These are phyloP conservation scores for Oldenlandia corymbosa DNA, from an alignment of 257 asterid genomes.

Conservation along the genomic window DNA sequence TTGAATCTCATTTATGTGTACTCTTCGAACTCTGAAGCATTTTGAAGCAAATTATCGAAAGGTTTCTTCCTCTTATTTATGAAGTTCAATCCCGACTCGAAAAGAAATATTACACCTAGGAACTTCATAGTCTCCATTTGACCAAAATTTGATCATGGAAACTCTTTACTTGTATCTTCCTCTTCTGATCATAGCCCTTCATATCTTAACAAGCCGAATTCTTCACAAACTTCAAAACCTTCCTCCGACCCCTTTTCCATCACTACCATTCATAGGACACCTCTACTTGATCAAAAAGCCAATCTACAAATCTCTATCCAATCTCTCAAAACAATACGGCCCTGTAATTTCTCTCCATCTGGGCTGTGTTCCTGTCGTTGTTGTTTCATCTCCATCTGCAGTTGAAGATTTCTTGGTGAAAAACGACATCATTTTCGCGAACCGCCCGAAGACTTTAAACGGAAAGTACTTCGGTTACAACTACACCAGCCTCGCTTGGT, in stretches of 20 bases:
- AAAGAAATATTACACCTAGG: no score
- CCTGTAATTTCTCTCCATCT: slow-evolving; percentile 40
- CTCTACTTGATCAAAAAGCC: slow-evolving; percentile 46
- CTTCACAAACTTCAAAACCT: slow-evolving; percentile 24
- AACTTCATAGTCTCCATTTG: no score
- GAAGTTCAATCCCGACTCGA: no score
- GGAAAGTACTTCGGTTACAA: slow-evolving; percentile 49
- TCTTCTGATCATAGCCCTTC: slow-evolving; percentile 20
- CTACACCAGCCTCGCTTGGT: slow-evolving; percentile 48
- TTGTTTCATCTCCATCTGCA: slow-evolving; percentile 54
- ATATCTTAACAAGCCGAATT: slow-evolving; percentile 19
- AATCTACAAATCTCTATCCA: slow-evolving; percentile 40
- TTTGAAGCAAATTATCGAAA: no score
- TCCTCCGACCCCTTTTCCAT: slow-evolving; percentile 44
- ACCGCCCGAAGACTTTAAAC: slow-evolving; percentile 46
- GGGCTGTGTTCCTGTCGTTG: slow-evolving; percentile 48
- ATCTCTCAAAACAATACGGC: slow-evolving; percentile 38
- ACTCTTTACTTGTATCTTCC: slow-evolving; percentile 8
- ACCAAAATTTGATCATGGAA: slow-evolving; percentile 1
- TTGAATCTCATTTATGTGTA: no score
- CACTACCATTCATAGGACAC: slow-evolving; percentile 55
- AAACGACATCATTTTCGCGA: slow-evolving; percentile 52
- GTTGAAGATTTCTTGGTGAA: slow-evolving; percentile 53
- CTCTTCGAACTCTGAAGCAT: no score
- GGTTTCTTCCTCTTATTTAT: no score